A percentile compares a stretch with the other conserved stretches of the same genome.
Conservation (phyloP, 2,329 filamentous ascomycete species). For the Phialophora expanda region DNA sequence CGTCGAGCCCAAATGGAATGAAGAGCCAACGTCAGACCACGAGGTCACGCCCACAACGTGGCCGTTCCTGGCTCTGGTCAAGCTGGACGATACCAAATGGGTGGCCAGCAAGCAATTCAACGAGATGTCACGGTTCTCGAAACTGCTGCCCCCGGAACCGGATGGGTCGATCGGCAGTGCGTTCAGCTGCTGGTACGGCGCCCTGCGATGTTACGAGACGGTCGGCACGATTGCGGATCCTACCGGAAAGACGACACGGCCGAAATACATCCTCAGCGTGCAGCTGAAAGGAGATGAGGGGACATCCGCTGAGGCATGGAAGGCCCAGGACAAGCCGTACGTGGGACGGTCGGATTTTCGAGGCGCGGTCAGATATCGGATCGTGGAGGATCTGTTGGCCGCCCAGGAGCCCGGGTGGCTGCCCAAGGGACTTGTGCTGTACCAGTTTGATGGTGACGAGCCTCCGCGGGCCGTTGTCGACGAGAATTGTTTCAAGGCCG, state of each 20-base stretch:
- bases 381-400: constrained; percentile 26
- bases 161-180: constrained; percentile 29
- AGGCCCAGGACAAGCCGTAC: constrained; percentile 17
- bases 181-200: constrained; percentile 25
- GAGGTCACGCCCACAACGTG: constrained; percentile 10
- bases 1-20: constrained; percentile 18
- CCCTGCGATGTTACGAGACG: constrained; percentile 25
- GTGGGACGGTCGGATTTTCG: constrained; percentile 20
- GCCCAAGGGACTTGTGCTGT: constrained; percentile 17
- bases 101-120: constrained; percentile 27
- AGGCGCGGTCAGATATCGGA: constrained; percentile 18
- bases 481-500: constrained; percentile 12
- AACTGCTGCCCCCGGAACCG: constrained; percentile 20
- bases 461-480: constrained; percentile 1
- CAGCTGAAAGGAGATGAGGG: constrained; percentile 14
- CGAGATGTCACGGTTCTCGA: constrained; percentile 25
- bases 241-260: neutral
- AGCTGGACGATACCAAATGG: constrained; percentile 25
- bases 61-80: constrained; percentile 29
- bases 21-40: neutral
- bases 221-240: constrained; percentile 6
- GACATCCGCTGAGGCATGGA: neutral
- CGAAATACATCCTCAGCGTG: constrained; percentile 25
- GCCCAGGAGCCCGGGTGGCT: constrained; percentile 20
- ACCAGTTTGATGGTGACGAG: constrained; percentile 21